Conservation (phyloP, 331 rosid genomes). For the Prunus yedoensis region DNA sequence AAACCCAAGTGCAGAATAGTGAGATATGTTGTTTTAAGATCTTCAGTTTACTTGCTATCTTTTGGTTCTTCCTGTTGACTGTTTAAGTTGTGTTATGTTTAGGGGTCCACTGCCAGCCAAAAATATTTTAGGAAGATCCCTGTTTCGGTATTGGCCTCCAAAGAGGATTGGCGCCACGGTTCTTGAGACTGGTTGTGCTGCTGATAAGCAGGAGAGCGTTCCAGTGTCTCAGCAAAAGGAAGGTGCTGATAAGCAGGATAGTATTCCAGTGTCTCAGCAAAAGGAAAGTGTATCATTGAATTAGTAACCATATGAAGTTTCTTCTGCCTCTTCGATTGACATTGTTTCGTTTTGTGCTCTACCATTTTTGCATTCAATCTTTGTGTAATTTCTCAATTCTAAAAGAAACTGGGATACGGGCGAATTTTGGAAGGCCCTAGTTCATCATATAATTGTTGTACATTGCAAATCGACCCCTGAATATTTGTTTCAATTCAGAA, state of each 20-base stretch:
- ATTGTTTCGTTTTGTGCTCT: neutral
- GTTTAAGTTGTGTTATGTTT: slow-evolving; percentile 25
- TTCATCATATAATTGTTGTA: slow-evolving; percentile 4
- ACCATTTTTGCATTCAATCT: neutral
- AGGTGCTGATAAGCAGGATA: slow-evolving; percentile 45
- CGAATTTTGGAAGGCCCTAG: slow-evolving; percentile 13
- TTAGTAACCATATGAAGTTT: neutral
- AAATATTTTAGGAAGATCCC: slow-evolving; percentile 89
- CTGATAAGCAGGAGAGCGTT: slow-evolving; percentile 51
- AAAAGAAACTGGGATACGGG: neutral
- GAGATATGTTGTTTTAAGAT: slow-evolving; percentile 9
- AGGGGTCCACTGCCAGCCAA: slow-evolving; percentile 98
- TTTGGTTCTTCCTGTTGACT: slow-evolving; percentile 8
- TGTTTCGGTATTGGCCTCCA: slow-evolving; percentile 97
- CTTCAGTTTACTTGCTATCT: neutral
- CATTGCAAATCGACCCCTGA: neutral
- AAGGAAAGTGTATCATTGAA: slow-evolving; percentile 14
- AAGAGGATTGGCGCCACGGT: slow-evolving; percentile 72
- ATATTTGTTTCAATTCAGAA: too few relatives aligned
- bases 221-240: slow-evolving; percentile 39
- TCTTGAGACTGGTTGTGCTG: slow-evolving; percentile 57
- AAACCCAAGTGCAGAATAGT: neutral
- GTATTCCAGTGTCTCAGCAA: slow-evolving; percentile 40
- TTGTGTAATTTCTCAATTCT: neutral
- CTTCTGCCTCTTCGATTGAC: neutral